Percentiles rank a stretch among this genome's conserved stretches.
Conservation (phyloP, 345 rosid genomes). For the Salix brachista region DNA sequence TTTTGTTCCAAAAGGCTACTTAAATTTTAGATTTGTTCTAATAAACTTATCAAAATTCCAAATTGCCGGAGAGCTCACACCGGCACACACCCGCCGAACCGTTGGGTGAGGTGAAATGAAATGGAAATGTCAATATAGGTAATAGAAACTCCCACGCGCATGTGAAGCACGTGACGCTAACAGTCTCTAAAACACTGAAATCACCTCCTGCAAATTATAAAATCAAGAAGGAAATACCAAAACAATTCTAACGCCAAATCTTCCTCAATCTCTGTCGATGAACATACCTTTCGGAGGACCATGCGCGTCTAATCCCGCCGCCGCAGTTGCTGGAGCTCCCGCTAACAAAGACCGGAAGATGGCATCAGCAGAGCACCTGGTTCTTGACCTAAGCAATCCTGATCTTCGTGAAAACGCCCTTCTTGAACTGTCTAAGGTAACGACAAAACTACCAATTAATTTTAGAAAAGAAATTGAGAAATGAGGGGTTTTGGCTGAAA, state of each 20-base stretch:
- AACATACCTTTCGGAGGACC: slow-evolving; percentile 59
- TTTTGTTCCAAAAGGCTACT: too few relatives aligned
- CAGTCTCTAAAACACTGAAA: not conserved
- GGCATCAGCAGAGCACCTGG: slow-evolving; percentile 91
- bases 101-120: not conserved
- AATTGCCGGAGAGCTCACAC: too few relatives aligned
- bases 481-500: not conserved
- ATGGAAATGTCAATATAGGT: not conserved
- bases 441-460: not conserved
- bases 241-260: slow-evolving; percentile 39
- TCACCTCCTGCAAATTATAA: not conserved
- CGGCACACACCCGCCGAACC: too few relatives aligned
- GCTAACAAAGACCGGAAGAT: slow-evolving; percentile 74
- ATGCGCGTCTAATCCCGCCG: slow-evolving; percentile 32
- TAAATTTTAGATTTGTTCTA: too few relatives aligned
- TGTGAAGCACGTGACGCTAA: slow-evolving; percentile 11
- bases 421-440: slow-evolving; percentile 68
- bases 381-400: slow-evolving; percentile 85
- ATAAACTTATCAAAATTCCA: too few relatives aligned
- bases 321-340: slow-evolving; percentile 37
- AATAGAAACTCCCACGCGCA: slow-evolving; percentile 9
- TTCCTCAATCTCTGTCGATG: slow-evolving; percentile 65
- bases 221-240: not conserved
- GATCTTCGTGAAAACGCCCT: slow-evolving; percentile 92
- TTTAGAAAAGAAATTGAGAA: not conserved